Percentiles rank a stretch among this genome's conserved stretches.
phyloP scores from a whole-genome alignment of 306 rosid genomes.

The Prunus kanzakura region DNA sequence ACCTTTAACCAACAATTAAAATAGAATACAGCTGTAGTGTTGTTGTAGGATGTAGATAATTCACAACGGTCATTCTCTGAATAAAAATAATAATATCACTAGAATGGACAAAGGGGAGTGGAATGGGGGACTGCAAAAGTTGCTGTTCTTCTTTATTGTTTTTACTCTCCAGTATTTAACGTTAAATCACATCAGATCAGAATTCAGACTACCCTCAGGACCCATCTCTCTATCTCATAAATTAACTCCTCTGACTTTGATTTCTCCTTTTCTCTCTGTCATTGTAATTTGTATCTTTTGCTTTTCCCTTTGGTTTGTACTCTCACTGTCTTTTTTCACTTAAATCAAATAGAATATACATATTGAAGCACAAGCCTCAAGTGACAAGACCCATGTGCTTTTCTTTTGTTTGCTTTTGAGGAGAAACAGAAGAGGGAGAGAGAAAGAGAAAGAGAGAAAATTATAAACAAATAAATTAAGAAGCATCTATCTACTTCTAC shows the following conservation, averaged over 20 bases:
- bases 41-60: too few species aligned
- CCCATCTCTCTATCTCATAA: background rate
- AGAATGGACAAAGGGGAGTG: conserved; percentile 41
- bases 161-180: conserved; percentile 26
- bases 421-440: conserved; percentile 11
- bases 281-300: background rate
- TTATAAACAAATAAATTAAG: background rate
- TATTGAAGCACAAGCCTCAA: background rate
- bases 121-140: conserved; percentile 45
- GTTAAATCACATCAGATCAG: conserved; percentile 63
- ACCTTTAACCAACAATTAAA: too few species aligned
- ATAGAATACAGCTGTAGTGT: background rate
- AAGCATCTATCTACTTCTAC: conserved; percentile 1
- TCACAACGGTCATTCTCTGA: background rate
- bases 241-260: conserved; percentile 5
- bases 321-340: background rate
- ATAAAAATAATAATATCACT: background rate
- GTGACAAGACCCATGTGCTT: conserved; percentile 46
- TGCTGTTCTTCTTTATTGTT: conserved; percentile 53
- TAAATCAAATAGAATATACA: background rate
- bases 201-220: conserved; percentile 17
- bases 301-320: background rate
- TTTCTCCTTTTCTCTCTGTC: background rate
- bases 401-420: conserved; percentile 42
- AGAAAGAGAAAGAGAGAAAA: background rate